Evolutionary conservation across 768 basidiomycete species (phyloP), one percentile per base, ranked within the genome.

Genomic region (Leccinum arenicola): DNA sequence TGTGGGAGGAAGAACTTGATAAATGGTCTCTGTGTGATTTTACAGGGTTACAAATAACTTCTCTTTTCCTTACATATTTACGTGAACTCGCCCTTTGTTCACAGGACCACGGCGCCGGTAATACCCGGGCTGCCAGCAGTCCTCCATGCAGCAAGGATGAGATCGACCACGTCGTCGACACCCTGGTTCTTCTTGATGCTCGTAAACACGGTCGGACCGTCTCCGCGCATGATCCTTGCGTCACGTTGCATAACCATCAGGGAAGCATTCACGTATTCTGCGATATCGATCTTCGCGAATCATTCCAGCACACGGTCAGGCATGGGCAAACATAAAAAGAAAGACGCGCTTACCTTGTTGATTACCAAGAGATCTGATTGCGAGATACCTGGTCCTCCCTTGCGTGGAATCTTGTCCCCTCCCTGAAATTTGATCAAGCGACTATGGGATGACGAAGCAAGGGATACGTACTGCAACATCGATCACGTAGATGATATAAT

Each of bases 351-450:
- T 35, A 88, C 95, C 82, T 99, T 99, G 80, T 98, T 98, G 66
- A 98, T 85, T 25, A 99, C 85, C 55, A 99, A 77, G 11, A 99
- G 78, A 76, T 98, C 97, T 1, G 94, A 96, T 68, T 95, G 91
- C 1, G 94, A 95, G 64, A 99, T 98, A 10, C 96, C 97, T 2
- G 96, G 97, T 1, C 96, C 97, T 5, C 97, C 96, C 77, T 99
- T 99, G 23, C 96, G 82, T 21, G 97, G 97, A 62, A 99, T 95
- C 76, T 99, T 99, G 76, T 99, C 96, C 1, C 96, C 96, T 10
- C 97, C 96, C 89, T 91, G 62, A 33, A 51, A 60, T 43, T n/a
- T n/a, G 23, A 59, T 56, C 50, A 64, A 38, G 33, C 33, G 52
- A 53, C 15, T 27, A 17, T 53, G 35, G 17, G 50, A 49, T 45